Evolutionary conservation across 2,329 filamentous ascomycete genomes (phyloP).

Genomic region (Dactylellina parvicollis): DNA sequence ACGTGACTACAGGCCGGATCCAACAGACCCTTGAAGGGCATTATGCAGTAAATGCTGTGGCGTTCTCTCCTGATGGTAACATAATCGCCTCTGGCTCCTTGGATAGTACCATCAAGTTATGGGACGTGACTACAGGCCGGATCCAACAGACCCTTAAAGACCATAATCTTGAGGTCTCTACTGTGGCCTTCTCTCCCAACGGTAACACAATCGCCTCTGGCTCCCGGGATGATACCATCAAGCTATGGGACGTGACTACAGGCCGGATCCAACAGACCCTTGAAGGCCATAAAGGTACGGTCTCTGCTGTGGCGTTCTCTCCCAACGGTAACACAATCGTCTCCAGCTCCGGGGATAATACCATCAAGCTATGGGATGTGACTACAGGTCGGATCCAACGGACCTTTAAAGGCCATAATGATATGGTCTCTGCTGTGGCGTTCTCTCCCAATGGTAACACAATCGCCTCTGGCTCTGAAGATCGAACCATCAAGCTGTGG

Average conservation of each 20-base stretch:
- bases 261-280: conserved; percentile 61
- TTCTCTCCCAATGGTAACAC: conserved; percentile 58
- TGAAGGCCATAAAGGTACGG: conserved; percentile 70
- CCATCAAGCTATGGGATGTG: conserved; percentile 77
- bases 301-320: conserved; percentile 92
- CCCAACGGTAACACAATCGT: conserved; percentile 83
- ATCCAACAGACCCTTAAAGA: neutral
- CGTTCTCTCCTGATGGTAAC: conserved; percentile 58
- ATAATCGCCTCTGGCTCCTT: conserved; percentile 57
- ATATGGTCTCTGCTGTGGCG: conserved; percentile 54
- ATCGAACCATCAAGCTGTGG: conserved; percentile 58
- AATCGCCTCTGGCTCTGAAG: conserved; percentile 57
- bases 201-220: conserved; percentile 90
- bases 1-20: conserved; percentile 84
- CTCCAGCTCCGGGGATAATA: conserved; percentile 81
- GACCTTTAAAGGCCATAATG: conserved; percentile 70
- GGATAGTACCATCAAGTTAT: conserved; percentile 58
- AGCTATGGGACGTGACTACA: conserved; percentile 59
- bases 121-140: conserved; percentile 52
- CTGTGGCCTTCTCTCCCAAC: conserved; percentile 95
- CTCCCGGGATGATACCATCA: conserved; percentile 63
- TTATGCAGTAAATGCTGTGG: conserved; percentile 52
- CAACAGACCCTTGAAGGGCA: conserved; percentile 70
- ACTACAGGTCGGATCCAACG: conserved; percentile 76
- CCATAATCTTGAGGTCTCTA: conserved; percentile 74